Evolutionary conservation across 2,329 filamentous ascomycete species (phyloP).

Genomic region (Cladosporium austrohemisphaericum): DNA sequence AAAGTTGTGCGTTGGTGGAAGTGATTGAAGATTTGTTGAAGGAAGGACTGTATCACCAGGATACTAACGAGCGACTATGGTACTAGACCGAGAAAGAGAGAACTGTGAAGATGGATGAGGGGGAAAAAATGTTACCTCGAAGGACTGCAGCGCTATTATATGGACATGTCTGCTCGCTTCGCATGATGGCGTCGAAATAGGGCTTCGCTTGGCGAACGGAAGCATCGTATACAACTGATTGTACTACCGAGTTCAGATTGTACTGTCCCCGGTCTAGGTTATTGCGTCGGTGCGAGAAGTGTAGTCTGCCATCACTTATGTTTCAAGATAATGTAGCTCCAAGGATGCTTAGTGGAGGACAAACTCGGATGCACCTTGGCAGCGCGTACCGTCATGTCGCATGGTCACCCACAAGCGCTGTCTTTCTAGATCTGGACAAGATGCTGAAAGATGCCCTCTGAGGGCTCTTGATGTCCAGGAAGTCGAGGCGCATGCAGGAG

Average conservation of each 20-base stretch:
- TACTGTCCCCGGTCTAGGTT: background rate
- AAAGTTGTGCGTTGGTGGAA: background rate
- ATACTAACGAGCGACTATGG: conserved; percentile 15
- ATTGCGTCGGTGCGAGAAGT: background rate
- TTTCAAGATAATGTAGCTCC: background rate
- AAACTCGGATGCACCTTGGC: background rate
- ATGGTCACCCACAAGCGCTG: background rate
- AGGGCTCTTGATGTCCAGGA: background rate
- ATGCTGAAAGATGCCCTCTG: background rate
- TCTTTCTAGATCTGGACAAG: background rate
- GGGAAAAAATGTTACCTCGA: background rate
- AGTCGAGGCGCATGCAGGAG: background rate
- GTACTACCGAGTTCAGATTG: background rate
- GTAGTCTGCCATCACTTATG: background rate
- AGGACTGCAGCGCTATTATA: conserved; percentile 6
- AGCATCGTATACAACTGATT: conserved; percentile 10
- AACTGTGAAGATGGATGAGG: conserved; percentile 4
- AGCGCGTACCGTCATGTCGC: background rate
- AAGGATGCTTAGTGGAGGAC: background rate
- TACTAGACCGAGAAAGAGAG: conserved; percentile 14
- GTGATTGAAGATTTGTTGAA: conserved; percentile 1
- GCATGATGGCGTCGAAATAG: background rate
- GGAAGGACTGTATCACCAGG: conserved; percentile 14
- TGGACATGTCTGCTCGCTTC: conserved; percentile 7
- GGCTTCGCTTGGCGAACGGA: background rate